Base-by-base conservation (phyloP, 257 asterid genomes). In the Petunia secreta region DNA sequence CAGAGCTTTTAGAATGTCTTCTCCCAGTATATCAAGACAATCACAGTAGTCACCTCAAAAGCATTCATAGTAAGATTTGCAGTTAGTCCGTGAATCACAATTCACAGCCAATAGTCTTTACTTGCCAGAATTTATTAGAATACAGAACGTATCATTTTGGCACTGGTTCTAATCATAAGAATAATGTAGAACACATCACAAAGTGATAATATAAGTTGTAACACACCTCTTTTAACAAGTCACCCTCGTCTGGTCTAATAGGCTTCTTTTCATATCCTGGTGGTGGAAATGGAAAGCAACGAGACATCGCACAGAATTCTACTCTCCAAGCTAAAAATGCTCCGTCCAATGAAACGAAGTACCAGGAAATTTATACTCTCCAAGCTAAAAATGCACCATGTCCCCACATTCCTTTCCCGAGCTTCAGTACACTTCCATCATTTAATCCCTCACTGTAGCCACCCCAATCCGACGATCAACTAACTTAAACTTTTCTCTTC, bases 281-380 rank as follows among this genome's bases (percentile, higher is more conserved):
- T 69, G 97, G 98, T 80, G 97, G 97, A 91, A 92, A 94, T 14
- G 97, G 97, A 85, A 91, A 92, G 91, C 98, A 94, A 87, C 97
- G 98, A 84, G 98, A 94, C 98, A 94, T 94, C 87, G 94, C 91
- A 89, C 89, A 79, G 82, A 88, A 86, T 75, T 77, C 80, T 48
- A 82, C 59, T 3, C 59, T 3, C 79, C 80, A 8, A 75, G 76
- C 58, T 83, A 85, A 75, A 41, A 41, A 60, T 67, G 81, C 82
- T 79, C 80, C 81, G 84, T 85, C 83, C 66, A 79, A 75, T 84
- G 89, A 85, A 86, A 86, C 84, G 85, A 85, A 25, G 25, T 25
- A 89, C 91, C 91, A 82, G 86, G 85, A 79, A 85, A 25, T 25
- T 81, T 73, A 74, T 62, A 80, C 82, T 78, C 87, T 78, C 86